Conservation (phyloP, 495 filamentous ascomycete genomes). For the Hypoxylon fragiforme region DNA sequence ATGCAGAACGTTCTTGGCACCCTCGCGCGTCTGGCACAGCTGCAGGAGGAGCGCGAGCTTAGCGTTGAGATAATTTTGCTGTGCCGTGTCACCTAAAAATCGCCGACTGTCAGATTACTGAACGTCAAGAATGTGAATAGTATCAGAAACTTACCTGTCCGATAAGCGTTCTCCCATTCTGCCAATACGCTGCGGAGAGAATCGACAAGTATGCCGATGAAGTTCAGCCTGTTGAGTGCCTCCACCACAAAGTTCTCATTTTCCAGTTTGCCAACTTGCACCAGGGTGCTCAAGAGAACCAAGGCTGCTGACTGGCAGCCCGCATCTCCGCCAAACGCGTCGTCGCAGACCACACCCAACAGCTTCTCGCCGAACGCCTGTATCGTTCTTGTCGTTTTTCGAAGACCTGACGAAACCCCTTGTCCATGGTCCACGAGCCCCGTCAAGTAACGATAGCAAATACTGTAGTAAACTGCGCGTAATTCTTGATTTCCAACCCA, state of each 20-base stretch:
- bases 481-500: constrained; percentile 70
- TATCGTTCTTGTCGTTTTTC: constrained; percentile 73
- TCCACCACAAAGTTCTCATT: constrained; percentile 73
- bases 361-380: constrained; percentile 75
- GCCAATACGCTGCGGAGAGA: constrained; percentile 69
- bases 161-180: constrained; percentile 54
- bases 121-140: background rate
- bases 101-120: constrained; percentile 28
- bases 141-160: constrained; percentile 37
- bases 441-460: constrained; percentile 80
- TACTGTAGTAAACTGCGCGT: constrained; percentile 82
- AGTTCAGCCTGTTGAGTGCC: constrained; percentile 79
- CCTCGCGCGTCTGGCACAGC: constrained; percentile 75
- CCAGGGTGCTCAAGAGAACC: constrained; percentile 69
- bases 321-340: constrained; percentile 83
- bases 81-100: constrained; percentile 33
- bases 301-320: constrained; percentile 81
- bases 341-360: constrained; percentile 86
- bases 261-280: constrained; percentile 68
- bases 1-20: constrained; percentile 79
- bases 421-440: constrained; percentile 63
- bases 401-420: constrained; percentile 49
- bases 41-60: constrained; percentile 82
- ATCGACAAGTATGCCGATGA: constrained; percentile 85
- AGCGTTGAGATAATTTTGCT: constrained; percentile 68